Evolutionary conservation across 345 rosid genomes (phyloP).

Genomic region (Physaria fendleri): DNA sequence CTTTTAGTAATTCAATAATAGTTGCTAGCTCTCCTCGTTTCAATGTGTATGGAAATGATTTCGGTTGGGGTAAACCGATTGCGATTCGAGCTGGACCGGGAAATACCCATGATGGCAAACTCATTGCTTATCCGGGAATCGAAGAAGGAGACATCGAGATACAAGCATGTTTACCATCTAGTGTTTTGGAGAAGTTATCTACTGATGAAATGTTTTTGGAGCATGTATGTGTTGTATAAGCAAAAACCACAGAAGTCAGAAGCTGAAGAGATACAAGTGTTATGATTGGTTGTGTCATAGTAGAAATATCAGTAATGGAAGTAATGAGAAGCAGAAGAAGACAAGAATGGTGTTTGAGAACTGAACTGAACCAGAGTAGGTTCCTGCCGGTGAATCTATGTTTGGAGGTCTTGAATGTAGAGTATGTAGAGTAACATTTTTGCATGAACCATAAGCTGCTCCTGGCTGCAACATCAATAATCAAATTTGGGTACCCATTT

Average conservation of each 20-base stretch:
- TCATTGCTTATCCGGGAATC: slow-evolving; percentile 20
- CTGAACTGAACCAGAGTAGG: slow-evolving; percentile 69
- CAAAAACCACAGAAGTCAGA: background rate
- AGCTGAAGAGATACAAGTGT: slow-evolving; percentile 18
- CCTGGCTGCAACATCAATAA: slow-evolving; percentile 52
- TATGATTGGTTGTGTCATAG: slow-evolving; percentile 20
- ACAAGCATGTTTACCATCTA: slow-evolving; percentile 19
- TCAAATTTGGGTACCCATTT: background rate
- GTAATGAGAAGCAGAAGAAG: slow-evolving; percentile 34
- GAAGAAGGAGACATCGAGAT: slow-evolving; percentile 38
- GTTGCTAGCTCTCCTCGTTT: slow-evolving; percentile 31
- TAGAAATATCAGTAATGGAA: slow-evolving; percentile 37
- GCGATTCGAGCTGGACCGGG: slow-evolving; percentile 26
- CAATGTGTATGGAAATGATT: slow-evolving; percentile 33
- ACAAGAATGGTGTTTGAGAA: slow-evolving; percentile 40
- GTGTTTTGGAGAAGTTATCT: slow-evolving; percentile 4
- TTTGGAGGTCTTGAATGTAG: slow-evolving; percentile 45
- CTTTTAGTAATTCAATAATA: background rate
- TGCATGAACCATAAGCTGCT: slow-evolving; percentile 86
- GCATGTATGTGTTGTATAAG: background rate
- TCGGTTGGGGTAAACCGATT: slow-evolving; percentile 38
- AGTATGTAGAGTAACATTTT: slow-evolving; percentile 49
- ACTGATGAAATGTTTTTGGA: slow-evolving; percentile 20
- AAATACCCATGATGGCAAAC: slow-evolving; percentile 18
- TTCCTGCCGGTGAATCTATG: slow-evolving; percentile 32